These are phyloP conservation scores for Penicillium sp. DNA, from an alignment of 2,329 filamentous ascomycete species.

Conservation along the genomic window DNA sequence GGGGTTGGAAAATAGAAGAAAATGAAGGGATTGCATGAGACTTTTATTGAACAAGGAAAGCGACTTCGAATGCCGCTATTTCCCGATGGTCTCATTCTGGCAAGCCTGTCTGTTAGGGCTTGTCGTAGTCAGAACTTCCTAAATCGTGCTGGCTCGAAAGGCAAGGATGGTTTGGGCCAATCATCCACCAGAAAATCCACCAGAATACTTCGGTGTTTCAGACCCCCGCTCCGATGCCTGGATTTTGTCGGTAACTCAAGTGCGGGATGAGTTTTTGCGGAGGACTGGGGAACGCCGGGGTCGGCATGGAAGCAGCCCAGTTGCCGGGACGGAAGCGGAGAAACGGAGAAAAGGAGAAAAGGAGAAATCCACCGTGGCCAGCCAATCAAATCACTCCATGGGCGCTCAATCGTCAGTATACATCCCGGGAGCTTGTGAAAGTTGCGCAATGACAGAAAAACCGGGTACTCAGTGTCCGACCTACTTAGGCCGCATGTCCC, in stretches of 20 bases:
- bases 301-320: not conserved
- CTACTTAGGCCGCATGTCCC: not conserved
- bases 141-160: not conserved
- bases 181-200: not conserved
- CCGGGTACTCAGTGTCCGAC: not conserved
- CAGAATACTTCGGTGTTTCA: not conserved
- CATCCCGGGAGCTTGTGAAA: not conserved
- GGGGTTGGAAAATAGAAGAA: not conserved
- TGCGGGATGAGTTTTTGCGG: conserved; percentile 11
- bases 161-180: not conserved
- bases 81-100: conserved; percentile 3
- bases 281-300: conserved; percentile 6
- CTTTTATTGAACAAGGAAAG: not conserved
- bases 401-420: not conserved
- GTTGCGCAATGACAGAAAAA: not conserved
- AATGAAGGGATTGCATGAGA: not conserved
- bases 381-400: conserved; percentile 1
- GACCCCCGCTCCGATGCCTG: not conserved
- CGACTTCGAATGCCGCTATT: not conserved
- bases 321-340: not conserved
- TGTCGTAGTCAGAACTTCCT: not conserved
- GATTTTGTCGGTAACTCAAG: not conserved
- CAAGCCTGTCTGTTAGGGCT: not conserved
- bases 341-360: conserved; percentile 12
- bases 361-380: not conserved